Evolutionary conservation across 2,329 filamentous ascomycete genomes (phyloP), one percentile per base, ranked within the genome.

Genomic region (Aureobasidium sp.): DNA sequence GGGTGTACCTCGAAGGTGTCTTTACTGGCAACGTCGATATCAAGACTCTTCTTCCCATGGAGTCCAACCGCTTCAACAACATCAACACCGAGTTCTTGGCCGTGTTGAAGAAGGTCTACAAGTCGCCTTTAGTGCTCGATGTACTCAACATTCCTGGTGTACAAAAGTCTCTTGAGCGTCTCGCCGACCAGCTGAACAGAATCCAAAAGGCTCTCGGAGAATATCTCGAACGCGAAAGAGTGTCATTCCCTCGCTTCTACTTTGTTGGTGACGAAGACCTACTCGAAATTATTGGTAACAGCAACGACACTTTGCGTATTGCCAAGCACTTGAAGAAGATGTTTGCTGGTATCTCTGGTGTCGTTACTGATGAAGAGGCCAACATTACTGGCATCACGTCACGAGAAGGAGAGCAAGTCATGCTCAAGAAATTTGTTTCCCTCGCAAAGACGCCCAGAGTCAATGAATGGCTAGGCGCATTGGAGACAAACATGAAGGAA

Each of bases 281-380:
- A 62, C 82, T 99, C 27, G 94, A 99, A 75, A 99, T 99, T 77
- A 99, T 99, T 67, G 94, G 94, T 72, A 99, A 99, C 75, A 97
- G 93, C 78, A 97, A 97, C 71, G 94, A 99, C 71, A 96, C 93
- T 11, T 79, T 94, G 64, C 91, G 94, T 61, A 95, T 99, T 67
- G 91, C 94, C 44, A 99, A 99, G 75, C 95, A 99, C 78, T 91
- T 99, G 80, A 93, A 96, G 75, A 99, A 99, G 81, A 99, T 99
- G 94, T 99, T 99, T 80, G 94, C 95, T 66, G 94, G 94, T 65
- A 82, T 99, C 52, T 93, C 88, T 5, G 94, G 94, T 3, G 83
- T 99, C 39, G 80, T 92, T 45, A 93, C 97, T 80, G 91, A 96
- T 67, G 91, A 97, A 61, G 90, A 97, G 69, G 85, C 87, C 29